Base-by-base conservation (phyloP, 257 asterid species). In the Solanum pennellii region DNA sequence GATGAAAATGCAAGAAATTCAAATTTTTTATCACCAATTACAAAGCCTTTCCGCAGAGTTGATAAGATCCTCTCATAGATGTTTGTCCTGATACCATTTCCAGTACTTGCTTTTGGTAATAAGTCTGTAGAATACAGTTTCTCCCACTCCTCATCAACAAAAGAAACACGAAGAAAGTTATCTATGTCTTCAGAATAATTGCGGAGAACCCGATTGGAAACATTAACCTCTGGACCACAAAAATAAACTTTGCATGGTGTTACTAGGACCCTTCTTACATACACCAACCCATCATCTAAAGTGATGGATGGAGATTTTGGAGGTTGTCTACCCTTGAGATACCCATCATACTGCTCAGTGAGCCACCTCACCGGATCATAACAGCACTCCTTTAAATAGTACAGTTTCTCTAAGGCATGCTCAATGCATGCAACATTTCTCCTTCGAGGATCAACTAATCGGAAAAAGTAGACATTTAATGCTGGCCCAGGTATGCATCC, bases 1-100 rank as follows among this genome's bases (percentile, higher is more conserved):
- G 98, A 94, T 23, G 98, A 97, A 88, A 95, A 97, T 9, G 99
- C 98, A 71, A 97, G 98, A 91, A 97, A 97, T 4, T 97, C 96
- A 33, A 95, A 95, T 77, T 74, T 93, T 89, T 93, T 93, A 82
- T 93, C 75, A 31, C 99, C 99, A 88, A 97, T 97, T 66, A 23
- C 83, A 29, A 97, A 92, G 33, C 99, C 99, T 7, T 91, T 89
- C 90, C 87, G 87, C 14, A 97, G 91, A 3, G 91, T 93, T n/a
- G 93, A 90, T 83, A 94, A 90, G 29, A 97, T 89, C 90, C 98
- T 92, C 84, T 92, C 88, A 31, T 92, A 97, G 86, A 97, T 85
- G 83, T 92, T 89, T 23, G 99, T 94, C 56, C 89, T 91, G 49
- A 82, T 88, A 87, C 88, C 94, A 23, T 31, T 86, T 25, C 91